Base-by-base conservation (phyloP, 306 rosid species). In the Echinosophora koreensis region DNA sequence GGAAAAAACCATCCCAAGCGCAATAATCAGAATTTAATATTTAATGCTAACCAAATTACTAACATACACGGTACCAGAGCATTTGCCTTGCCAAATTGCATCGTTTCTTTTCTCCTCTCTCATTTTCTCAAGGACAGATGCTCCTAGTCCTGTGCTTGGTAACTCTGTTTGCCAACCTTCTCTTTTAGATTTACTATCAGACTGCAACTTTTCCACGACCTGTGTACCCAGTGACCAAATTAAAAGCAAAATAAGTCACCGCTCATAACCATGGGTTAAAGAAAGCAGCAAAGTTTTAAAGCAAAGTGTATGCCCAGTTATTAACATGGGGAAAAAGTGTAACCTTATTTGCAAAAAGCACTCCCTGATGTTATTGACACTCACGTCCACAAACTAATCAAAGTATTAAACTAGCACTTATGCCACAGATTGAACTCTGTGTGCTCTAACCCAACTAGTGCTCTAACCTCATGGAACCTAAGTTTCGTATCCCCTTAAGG, bases 61-160 rank as follows among this genome's bases (percentile, higher is more conserved):
- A 86, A 94, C 97, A 83, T 94, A 94, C 98, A 94, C 97, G 85
- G 98, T 90, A 84, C 98, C 98, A 56, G 97, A 94, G 89, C 98
- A 94, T 94, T 92, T 94, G 55, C 98, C 98, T 76, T 90, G 95
- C 98, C 98, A 94, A 80, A 46, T 85, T 28, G 68, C 90, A 78
- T 94, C 97, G 0, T 88, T 90, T 71, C 58, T 77, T 80, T 94
- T 94, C 86, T 90, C 97, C 46, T 86, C 89, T 54, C 83, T 88
- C 98, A 94, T 82, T 57, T 71, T 85, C 52, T 88, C 91, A 44
- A 94, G 69, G 84, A 89, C 92, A 76, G 74, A 89, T 34, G 41
- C 72, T 66, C 97, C 95, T 46, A 94, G 78, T 65, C 98, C 97
- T 37, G 66, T 52, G 65, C 81, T 72, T 6, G 97, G 95, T 85